Evolutionary conservation across 2,329 filamentous ascomycete genomes (phyloP), one percentile per base, ranked within the genome.

Genomic region (Apiospora arundinis): DNA sequence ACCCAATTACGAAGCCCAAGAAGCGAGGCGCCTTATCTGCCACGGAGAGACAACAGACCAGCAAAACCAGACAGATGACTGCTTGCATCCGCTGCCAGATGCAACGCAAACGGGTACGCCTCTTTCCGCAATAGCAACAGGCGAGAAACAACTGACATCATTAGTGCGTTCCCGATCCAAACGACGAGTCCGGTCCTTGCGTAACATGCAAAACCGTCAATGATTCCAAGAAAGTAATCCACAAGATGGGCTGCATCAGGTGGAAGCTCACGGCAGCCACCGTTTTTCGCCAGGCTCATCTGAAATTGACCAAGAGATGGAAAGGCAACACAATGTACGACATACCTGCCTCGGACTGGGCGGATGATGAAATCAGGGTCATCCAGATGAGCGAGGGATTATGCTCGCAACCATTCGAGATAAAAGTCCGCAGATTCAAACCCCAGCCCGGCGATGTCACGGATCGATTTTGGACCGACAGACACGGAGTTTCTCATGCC

Each of bases 171-270:
- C 76, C 78, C 25, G 79, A 85, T 70, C 71, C 73, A 12, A 71
- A 74, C 12, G 74, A 82, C 65, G 74, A 79, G 18, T 56, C 79
- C 23, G 78, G 77, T 18, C 76, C 73, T 2, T 88, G 86, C 75
- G 12, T 78, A 2, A 82, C 81, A 2, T 88, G 86, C 72, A 72
- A 74, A 0, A 80, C 85, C 3, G 77, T 79, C 14, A 78, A 75
- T 40, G 79, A 79, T 0, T 86, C 85, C 0, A 83, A 83, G 49
- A 88, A 86, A 73, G 83, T 84, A 2, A 82, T 88, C 6, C 86
- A 88, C 70, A 78, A 80, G 32, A 75, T 84, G 5, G 80, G 81
- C 0, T 89, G 87, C 70, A 75, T 81, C 18, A 82, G 86, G 16
- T 82, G 79, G 73, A 85, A 84, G 73, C 77, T 88, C 14, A 81